These are phyloP conservation scores for Candida albicans DNA, from an alignment of 1,139 yeast species.

Conservation along the genomic window DNA sequence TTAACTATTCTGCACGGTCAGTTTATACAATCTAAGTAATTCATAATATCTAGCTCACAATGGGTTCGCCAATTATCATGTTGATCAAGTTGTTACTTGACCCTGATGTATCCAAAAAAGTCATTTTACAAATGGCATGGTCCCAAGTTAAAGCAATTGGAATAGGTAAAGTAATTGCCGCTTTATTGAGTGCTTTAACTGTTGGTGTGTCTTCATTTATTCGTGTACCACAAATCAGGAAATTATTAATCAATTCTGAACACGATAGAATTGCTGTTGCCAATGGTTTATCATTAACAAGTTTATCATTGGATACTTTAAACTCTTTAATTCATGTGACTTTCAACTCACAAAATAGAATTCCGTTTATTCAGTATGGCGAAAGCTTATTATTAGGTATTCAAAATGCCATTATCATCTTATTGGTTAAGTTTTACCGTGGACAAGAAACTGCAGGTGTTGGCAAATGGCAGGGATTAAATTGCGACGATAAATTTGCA, in stretches of 20 bases:
- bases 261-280: constrained; percentile 33
- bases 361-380: constrained; percentile 43
- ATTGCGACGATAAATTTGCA: constrained; percentile 21
- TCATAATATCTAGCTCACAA: constrained; percentile 3
- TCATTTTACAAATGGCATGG: constrained; percentile 41
- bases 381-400: constrained; percentile 42
- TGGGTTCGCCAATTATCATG: constrained; percentile 27
- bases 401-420: constrained; percentile 40
- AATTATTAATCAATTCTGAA: constrained; percentile 29
- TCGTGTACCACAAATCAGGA: constrained; percentile 45
- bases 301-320: constrained; percentile 40
- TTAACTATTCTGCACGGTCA: neutral
- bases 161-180: constrained; percentile 35
- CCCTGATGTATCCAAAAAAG: constrained; percentile 42
- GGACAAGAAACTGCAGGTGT: constrained; percentile 21
- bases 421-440: constrained; percentile 39
- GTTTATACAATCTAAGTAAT: neutral
- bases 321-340: constrained; percentile 43
- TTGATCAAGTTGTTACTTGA: constrained; percentile 37
- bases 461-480: constrained; percentile 12
- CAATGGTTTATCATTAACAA: constrained; percentile 39
- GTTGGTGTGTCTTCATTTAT: constrained; percentile 45
- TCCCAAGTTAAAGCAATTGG: constrained; percentile 39
- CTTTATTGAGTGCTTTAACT: constrained; percentile 34
- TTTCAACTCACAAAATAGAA: constrained; percentile 38